A percentile compares a stretch with the other conserved stretches of the same genome.
phyloP scores from a whole-genome alignment of 192 early-diverging fungal genomes.

The Coemansia sp. region DNA sequence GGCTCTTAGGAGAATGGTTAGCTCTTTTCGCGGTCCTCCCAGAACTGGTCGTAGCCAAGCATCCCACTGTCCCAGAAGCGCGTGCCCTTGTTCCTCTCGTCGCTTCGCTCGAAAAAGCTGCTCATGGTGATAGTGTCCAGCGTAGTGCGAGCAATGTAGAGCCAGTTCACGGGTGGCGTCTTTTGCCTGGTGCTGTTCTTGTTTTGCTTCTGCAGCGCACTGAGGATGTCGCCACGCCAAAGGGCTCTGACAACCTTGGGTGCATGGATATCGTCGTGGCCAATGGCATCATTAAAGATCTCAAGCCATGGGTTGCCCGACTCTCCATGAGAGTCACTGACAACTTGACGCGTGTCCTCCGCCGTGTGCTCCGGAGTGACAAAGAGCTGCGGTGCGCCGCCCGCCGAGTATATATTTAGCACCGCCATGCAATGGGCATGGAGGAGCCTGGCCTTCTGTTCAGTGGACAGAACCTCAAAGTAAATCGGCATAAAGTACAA shows the following conservation, averaged over 20 bases:
- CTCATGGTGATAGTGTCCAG: constrained; percentile 10
- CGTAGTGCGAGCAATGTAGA: constrained; percentile 29
- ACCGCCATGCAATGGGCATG: constrained; percentile 33
- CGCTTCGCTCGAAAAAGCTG: not conserved
- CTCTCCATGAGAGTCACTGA: not conserved
- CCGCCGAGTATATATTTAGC: constrained; percentile 42
- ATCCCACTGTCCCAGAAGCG: not conserved
- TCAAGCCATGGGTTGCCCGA: constrained; percentile 50
- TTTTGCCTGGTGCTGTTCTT: constrained; percentile 10
- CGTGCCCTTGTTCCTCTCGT: not conserved
- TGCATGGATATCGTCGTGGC: constrained; percentile 58
- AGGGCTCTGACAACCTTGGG: constrained; percentile 57
- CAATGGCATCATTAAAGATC: constrained; percentile 50
- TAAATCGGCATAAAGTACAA: constrained; percentile 55
- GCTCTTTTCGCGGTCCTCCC: constrained; percentile 1
- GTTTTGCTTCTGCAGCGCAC: not conserved
- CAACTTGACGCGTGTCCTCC: constrained; percentile 15
- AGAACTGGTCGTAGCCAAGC: constrained; percentile 11
- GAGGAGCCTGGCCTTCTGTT: constrained; percentile 48
- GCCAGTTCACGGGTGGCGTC: constrained; percentile 38
- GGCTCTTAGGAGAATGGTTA: not conserved
- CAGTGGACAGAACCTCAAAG: constrained; percentile 33
- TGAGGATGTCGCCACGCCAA: constrained; percentile 55
- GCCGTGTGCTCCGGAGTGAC: constrained; percentile 25
- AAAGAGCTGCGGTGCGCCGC: constrained; percentile 49